Evolutionary conservation across 2,329 filamentous ascomycete species (phyloP).

Genomic region (Aspergillus sp.): DNA sequence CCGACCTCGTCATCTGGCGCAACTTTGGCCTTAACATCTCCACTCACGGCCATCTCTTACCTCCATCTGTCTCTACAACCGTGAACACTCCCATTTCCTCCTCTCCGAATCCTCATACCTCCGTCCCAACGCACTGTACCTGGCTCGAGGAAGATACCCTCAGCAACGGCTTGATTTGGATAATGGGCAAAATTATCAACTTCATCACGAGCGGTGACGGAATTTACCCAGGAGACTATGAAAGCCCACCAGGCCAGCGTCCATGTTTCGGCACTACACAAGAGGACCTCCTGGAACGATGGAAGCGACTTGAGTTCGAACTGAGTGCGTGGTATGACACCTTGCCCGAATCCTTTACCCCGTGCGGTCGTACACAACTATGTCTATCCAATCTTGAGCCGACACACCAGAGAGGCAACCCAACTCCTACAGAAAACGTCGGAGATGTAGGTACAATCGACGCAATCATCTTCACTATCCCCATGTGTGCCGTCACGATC

Average conservation of each 20-base stretch:
- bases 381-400: not conserved
- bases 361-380: slow-evolving; percentile 48
- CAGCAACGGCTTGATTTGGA: slow-evolving; percentile 21
- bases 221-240: slow-evolving; percentile 12
- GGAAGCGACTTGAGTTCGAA: slow-evolving; percentile 54
- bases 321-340: slow-evolving; percentile 57
- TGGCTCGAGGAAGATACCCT: slow-evolving; percentile 17
- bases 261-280: slow-evolving; percentile 16
- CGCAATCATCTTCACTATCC: slow-evolving; percentile 30
- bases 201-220: slow-evolving; percentile 19
- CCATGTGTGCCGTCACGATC: slow-evolving; percentile 63
- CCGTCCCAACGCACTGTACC: not conserved
- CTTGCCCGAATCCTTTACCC: slow-evolving; percentile 55
- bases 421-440: not conserved
- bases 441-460: not conserved
- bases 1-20: slow-evolving; percentile 20
- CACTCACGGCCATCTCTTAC: not conserved
- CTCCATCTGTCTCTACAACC: not conserved
- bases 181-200: slow-evolving; percentile 22
- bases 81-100: too few species aligned
- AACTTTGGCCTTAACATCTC: slow-evolving; percentile 17
- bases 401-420: not conserved
- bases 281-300: slow-evolving; percentile 39
- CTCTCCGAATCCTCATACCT: too few species aligned
- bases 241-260: slow-evolving; percentile 11